Percentiles rank a stretch among this genome's conserved stretches.
phyloP scores from a whole-genome alignment of 768 basidiomycete genomes.

The Lanmaoa rubissima region DNA sequence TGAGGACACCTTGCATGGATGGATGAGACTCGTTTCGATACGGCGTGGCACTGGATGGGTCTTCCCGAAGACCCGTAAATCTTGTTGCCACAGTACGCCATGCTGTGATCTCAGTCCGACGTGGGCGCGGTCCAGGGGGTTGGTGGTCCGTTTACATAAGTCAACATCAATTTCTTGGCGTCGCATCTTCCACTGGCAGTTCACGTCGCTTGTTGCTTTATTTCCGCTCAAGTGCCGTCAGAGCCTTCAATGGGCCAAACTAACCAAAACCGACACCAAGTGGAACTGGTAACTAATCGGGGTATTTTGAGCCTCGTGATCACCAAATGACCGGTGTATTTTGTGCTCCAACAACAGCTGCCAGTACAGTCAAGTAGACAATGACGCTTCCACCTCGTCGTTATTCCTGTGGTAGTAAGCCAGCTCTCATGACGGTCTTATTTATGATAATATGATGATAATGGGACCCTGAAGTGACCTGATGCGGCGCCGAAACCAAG shows the following conservation, averaged over 20 bases:
- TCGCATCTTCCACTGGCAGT: background rate
- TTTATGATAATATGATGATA: constrained; percentile 1
- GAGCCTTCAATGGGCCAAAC: background rate
- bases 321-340: background rate
- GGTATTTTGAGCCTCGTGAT: too few relatives aligned
- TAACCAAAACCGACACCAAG: background rate
- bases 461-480: constrained; percentile 16
- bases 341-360: background rate
- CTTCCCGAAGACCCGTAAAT: background rate
- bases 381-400: background rate
- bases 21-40: background rate
- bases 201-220: constrained; percentile 14
- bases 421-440: background rate
- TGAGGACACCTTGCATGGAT: background rate
- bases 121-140: background rate
- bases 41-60: background rate
- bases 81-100: constrained; percentile 7
- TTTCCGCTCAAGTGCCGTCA: constrained; percentile 28
- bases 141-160: background rate
- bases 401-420: constrained; percentile 1
- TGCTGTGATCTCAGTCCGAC: background rate
- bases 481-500: constrained; percentile 5
- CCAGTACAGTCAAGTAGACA: background rate
- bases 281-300: background rate
- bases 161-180: constrained; percentile 1